phyloP scores from a whole-genome alignment of 345 rosid species.

The Hirschfeldia incana region DNA sequence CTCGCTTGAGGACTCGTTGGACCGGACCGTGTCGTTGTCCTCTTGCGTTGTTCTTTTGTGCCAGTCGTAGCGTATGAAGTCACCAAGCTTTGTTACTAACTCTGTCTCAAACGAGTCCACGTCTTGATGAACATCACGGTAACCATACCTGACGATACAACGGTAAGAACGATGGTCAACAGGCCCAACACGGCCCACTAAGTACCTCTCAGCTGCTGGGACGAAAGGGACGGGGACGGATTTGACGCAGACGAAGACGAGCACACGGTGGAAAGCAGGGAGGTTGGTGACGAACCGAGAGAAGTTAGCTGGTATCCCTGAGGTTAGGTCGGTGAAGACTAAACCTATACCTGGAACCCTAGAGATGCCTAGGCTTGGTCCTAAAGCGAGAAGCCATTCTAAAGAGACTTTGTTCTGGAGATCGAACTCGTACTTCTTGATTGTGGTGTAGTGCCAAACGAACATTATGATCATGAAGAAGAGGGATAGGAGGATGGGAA shows the following conservation, averaged over 20 bases:
- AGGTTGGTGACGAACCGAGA: constrained; percentile 98
- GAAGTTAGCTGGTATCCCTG: constrained; percentile 97
- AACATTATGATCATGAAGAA: constrained; percentile 88
- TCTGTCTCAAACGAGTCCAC: constrained; percentile 85
- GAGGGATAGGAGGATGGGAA: constrained; percentile 92
- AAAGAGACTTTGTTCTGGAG: constrained; percentile 95
- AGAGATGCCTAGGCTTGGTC: constrained; percentile 87
- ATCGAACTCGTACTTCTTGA: constrained; percentile 89
- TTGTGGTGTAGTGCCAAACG: constrained; percentile 93
- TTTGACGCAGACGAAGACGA: constrained; percentile 90
- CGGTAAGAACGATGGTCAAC: constrained; percentile 81
- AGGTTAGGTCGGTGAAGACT: constrained; percentile 90
- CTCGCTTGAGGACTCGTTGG: constrained; percentile 68
- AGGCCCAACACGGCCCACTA: constrained; percentile 94
- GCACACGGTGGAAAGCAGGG: constrained; percentile 91
- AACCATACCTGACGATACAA: constrained; percentile 88
- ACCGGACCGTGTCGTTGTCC: constrained; percentile 39
- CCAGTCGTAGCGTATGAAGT: constrained; percentile 82
- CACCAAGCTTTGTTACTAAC: constrained; percentile 63
- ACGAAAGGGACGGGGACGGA: constrained; percentile 93
- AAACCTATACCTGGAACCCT: constrained; percentile 94
- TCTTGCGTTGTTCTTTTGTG: constrained; percentile 41
- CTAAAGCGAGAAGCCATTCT: constrained; percentile 95
- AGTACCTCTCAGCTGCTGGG: constrained; percentile 87
- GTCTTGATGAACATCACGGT: constrained; percentile 95